Base-by-base conservation (phyloP, 1,284 basidiomycete genomes). In the Trichosporon coremiiforme region DNA sequence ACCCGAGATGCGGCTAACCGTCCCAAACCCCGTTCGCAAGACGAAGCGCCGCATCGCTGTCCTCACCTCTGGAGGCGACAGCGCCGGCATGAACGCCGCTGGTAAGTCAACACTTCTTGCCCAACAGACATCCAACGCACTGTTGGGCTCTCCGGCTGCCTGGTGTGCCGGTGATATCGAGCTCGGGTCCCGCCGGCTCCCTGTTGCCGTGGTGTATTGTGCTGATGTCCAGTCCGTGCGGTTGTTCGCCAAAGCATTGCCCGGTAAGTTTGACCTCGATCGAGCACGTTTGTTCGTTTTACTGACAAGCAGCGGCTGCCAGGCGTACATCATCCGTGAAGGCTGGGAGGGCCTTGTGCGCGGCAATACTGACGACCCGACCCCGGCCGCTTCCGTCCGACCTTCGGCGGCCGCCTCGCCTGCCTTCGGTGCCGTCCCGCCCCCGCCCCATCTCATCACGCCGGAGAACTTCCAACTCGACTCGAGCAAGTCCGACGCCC, bases 1-100 rank as follows among this genome's bases (percentile, higher is more conserved):
- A 8, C 38, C 36, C 63, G 38, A 64, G 6, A 38, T 64, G 63
- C 63, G 57, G 15, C 9, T 62, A 3, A 15, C 63, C 15, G 36
- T 64, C 22, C 63, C 64, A 13, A 25, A 25, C 29, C 22, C 13
- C 7, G 38, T 25, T 13, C 50, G n/a, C 68, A 65, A 65, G 36
- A 25, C 38, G 22, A 41, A 62, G 63, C 67, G 65, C 38, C 68
- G 68, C 50, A 92, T 94, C 87, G 95, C 95, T 5, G 91, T 98
- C 67, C 89, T 99, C 78, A 99, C 96, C 2, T 94, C 92, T 0
- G 97, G 96, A 70, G 96, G 97, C 77, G 96, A 99, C 86, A 94
- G 92, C 82, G 95, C 97, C 63, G 96, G 93, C 77, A 95, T 96
- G 94, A 97, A 97, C 82, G 94, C 95, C 41, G 94, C 91, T 67